phyloP scores from a whole-genome alignment of 768 basidiomycete genomes.

The Mycena galopus region DNA sequence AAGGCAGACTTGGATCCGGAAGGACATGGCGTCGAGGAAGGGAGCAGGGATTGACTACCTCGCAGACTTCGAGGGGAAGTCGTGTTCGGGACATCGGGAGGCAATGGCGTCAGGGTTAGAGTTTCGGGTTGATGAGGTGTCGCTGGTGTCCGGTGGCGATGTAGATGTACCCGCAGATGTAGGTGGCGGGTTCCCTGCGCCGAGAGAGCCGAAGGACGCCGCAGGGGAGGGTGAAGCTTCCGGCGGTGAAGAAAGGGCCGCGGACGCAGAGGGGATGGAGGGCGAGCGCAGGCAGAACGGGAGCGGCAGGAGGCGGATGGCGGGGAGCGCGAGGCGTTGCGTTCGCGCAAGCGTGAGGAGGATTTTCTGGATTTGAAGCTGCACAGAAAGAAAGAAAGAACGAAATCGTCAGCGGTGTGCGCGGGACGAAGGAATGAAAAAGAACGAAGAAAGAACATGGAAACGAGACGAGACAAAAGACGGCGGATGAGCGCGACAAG shows the following conservation, averaged over 20 bases:
- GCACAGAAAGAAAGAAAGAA: no score
- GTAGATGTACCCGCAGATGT: neutral
- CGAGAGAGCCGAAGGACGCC: neutral
- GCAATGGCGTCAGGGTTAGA: no score
- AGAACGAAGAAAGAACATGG: no score
- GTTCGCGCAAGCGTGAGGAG: constrained; percentile 20
- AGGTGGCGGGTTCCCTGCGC: neutral
- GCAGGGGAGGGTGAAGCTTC: neutral
- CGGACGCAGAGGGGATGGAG: constrained; percentile 28
- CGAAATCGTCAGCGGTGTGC: neutral
- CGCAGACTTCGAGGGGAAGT: no score
- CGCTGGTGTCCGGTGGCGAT: neutral
- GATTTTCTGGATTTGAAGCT: constrained; percentile 35
- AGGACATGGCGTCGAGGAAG: no score
- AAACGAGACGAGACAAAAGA: neutral
- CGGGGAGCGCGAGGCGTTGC: constrained; percentile 33
- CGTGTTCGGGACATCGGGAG: no score
- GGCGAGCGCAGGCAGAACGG: constrained; percentile 44
- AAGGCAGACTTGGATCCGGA: no score
- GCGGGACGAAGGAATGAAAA: no score
- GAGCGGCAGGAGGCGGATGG: constrained; percentile 5
- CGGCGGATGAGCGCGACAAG: no score
- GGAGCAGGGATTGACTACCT: no score
- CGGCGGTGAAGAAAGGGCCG: neutral
- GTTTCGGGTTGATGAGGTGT: no score